phyloP scores from a whole-genome alignment of 441 rosid species.

The Croton setiger region DNA sequence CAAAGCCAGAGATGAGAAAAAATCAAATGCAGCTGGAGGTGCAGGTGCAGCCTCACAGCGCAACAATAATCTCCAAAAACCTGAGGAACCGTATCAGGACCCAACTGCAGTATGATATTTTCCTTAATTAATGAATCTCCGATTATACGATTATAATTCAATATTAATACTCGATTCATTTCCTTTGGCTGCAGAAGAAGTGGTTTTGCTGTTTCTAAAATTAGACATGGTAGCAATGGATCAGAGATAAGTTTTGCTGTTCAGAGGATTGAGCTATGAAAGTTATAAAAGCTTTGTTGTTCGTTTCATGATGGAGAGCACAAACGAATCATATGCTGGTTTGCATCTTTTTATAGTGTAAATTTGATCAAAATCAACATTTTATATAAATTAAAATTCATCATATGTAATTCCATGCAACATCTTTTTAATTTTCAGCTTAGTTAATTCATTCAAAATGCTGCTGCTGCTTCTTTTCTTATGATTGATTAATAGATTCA shows the following conservation, averaged over 20 bases:
- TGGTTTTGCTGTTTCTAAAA: constrained; percentile 77
- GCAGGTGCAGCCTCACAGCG: constrained; percentile 28
- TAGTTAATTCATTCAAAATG: not conserved
- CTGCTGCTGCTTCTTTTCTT: no score
- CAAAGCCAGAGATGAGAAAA: constrained; percentile 81
- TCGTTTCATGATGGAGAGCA: constrained; percentile 5
- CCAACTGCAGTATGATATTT: constrained; percentile 27
- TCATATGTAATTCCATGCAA: constrained; percentile 1
- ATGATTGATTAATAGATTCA: no score
- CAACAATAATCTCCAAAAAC: constrained; percentile 17
- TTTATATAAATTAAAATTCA: not conserved
- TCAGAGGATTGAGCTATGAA: constrained; percentile 7
- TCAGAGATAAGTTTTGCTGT: not conserved
- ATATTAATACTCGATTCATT: not conserved
- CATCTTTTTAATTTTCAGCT: not conserved
- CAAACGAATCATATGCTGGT: not conserved
- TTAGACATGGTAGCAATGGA: not conserved
- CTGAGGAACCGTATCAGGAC: constrained; percentile 20
- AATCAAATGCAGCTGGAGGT: constrained; percentile 38
- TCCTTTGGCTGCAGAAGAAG: constrained; percentile 51
- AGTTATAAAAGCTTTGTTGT: constrained; percentile 4
- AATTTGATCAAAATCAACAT: not conserved
- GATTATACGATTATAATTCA: no score
- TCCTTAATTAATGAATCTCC: no score
- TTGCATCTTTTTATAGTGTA: not conserved